Evolutionary conservation across 2,329 filamentous ascomycete genomes (phyloP).

Genomic region (Colletotrichum tropicicola): DNA sequence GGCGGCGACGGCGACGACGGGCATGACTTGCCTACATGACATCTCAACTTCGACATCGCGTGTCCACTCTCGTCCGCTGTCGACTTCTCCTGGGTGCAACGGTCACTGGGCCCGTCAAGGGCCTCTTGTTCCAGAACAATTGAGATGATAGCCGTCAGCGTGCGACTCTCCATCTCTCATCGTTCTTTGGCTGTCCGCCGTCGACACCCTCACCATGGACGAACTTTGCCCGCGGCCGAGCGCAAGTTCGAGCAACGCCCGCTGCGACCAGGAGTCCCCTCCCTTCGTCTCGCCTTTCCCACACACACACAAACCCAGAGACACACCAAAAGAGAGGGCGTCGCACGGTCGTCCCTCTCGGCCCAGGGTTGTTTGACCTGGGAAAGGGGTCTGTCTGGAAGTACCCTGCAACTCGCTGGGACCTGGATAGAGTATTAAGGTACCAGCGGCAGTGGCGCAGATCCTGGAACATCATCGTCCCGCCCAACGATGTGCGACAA

Average conservation of each 20-base stretch:
- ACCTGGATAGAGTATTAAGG: background rate
- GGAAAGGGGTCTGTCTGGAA: background rate
- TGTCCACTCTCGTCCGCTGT: constrained; percentile 17
- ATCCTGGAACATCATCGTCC: constrained; percentile 21
- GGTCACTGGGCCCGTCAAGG: background rate
- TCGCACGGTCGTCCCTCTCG: background rate
- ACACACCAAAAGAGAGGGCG: too few relatives aligned
- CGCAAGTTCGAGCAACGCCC: background rate
- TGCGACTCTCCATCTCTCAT: constrained; percentile 1
- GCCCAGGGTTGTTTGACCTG: constrained; percentile 6
- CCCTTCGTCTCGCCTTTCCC: constrained; percentile 1
- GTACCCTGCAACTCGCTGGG: background rate
- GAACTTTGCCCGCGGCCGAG: constrained; percentile 18
- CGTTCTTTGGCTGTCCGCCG: background rate
- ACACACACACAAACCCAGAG: background rate
- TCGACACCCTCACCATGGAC: background rate
- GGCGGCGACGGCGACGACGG: too few relatives aligned
- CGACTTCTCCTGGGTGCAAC: constrained; percentile 9
- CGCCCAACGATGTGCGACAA: constrained; percentile 21
- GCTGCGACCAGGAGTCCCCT: background rate
- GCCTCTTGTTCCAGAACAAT: constrained; percentile 18
- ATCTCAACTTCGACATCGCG: constrained; percentile 15
- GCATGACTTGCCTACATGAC: constrained; percentile 11
- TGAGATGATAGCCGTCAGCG: constrained; percentile 26
- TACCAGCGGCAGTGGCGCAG: constrained; percentile 17